Evolutionary conservation across 2,329 filamentous ascomycete species (phyloP).

Genomic region (Xylariaceae sp.): DNA sequence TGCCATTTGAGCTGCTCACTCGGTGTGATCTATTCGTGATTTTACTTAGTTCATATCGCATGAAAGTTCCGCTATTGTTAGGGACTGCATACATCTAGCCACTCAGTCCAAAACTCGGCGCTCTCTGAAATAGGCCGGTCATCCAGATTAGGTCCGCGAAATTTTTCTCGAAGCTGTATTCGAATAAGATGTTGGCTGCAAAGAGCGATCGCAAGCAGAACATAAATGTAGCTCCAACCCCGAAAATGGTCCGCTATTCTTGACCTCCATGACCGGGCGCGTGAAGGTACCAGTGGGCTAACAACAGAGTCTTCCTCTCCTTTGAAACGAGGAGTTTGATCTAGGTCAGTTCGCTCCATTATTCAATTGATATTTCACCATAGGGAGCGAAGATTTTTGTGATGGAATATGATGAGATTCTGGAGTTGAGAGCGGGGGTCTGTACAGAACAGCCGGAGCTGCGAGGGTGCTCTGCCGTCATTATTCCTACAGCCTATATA

Average conservation of each 20-base stretch:
- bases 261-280: constrained; percentile 2
- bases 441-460: constrained; percentile 1
- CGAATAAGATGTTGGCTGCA: not conserved
- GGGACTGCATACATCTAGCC: constrained; percentile 22
- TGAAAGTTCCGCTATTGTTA: not conserved
- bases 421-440: constrained; percentile 8
- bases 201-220: constrained; percentile 14
- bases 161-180: not conserved
- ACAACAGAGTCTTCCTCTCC: not conserved
- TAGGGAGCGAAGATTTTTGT: not conserved
- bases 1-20: constrained; percentile 53
- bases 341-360: constrained; percentile 8
- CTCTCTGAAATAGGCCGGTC: not conserved
- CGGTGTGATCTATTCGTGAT: constrained; percentile 48
- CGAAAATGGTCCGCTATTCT: not conserved
- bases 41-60: constrained; percentile 1
- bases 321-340: not conserved
- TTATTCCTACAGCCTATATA: constrained; percentile 15
- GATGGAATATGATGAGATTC: not conserved
- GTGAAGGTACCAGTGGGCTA: not conserved
- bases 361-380: not conserved
- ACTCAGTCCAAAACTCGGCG: constrained; percentile 22
- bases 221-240: constrained; percentile 14
- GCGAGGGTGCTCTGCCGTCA: constrained; percentile 7
- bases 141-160: not conserved